These are phyloP conservation scores for Cladosporium sp. DNA, from an alignment of 2,329 filamentous ascomycete species.

Conservation along the genomic window DNA sequence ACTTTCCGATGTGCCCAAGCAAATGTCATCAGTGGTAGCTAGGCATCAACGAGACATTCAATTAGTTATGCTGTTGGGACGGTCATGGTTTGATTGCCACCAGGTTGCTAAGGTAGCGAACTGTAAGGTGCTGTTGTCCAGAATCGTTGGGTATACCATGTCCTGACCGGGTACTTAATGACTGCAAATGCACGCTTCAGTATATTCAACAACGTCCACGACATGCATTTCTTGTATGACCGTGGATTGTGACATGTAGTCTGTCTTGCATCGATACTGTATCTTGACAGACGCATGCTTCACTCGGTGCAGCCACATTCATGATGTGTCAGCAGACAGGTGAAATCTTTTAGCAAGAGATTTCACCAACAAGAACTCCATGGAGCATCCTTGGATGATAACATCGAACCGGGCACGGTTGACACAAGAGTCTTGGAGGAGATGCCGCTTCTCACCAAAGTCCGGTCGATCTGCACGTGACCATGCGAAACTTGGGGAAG, in stretches of 20 bases:
- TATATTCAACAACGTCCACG: not conserved
- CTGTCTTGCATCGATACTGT: not conserved
- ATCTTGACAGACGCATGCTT: not conserved
- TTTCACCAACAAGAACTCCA: not conserved
- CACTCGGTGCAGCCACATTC: not conserved
- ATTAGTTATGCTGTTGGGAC: not conserved
- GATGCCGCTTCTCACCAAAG: not conserved
- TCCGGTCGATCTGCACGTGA: not conserved
- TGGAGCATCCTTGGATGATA: not conserved
- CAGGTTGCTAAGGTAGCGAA: not conserved
- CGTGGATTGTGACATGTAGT: not conserved
- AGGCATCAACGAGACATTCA: not conserved
- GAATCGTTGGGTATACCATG: not conserved
- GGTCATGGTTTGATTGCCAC: not conserved
- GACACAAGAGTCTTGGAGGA: not conserved
- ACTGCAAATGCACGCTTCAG: not conserved
- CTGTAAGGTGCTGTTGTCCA: not conserved
- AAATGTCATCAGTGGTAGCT: not conserved
- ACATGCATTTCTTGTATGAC: not conserved
- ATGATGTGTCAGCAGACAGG: not conserved
- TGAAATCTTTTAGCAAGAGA: not conserved
- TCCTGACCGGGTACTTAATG: not conserved
- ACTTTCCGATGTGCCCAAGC: not conserved
- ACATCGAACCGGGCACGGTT: not conserved
- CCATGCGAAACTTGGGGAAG: not conserved